These are phyloP conservation scores for Blastobotrys ciferrii DNA, from an alignment of 1,139 yeast genomes.

Conservation along the genomic window DNA sequence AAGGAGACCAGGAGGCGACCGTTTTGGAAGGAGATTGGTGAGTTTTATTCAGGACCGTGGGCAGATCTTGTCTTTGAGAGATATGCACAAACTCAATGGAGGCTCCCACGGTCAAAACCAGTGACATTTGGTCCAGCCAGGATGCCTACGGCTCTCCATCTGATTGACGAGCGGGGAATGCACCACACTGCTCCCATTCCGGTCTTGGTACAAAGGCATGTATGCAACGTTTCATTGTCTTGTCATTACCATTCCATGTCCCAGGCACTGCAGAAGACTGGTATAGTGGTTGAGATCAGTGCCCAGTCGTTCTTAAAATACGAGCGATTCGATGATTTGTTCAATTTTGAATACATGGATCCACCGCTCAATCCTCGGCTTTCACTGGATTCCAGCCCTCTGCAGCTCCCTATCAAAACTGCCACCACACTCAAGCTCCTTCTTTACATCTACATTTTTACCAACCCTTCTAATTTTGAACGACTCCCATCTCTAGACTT, in stretches of 20 bases:
- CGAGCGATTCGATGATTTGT: neutral
- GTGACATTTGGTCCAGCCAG: neutral
- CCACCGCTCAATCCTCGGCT: neutral
- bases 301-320: neutral
- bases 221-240: neutral
- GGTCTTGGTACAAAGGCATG: neutral
- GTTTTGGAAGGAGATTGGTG: neutral
- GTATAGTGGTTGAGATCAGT: neutral
- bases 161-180: neutral
- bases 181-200: neutral
- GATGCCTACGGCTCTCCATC: neutral
- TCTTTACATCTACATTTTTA: neutral
- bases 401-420: neutral
- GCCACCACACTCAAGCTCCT: neutral
- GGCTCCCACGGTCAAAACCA: neutral
- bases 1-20: neutral
- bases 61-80: neutral
- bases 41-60: neutral
- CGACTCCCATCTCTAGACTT: neutral
- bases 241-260: neutral
- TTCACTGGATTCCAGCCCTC: neutral
- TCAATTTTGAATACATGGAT: conserved; percentile 5
- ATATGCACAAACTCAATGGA: neutral
- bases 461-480: neutral
- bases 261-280: neutral